These are phyloP conservation scores for Solanum peruvianum DNA, from an alignment of 257 asterid species.

Conservation along the genomic window DNA sequence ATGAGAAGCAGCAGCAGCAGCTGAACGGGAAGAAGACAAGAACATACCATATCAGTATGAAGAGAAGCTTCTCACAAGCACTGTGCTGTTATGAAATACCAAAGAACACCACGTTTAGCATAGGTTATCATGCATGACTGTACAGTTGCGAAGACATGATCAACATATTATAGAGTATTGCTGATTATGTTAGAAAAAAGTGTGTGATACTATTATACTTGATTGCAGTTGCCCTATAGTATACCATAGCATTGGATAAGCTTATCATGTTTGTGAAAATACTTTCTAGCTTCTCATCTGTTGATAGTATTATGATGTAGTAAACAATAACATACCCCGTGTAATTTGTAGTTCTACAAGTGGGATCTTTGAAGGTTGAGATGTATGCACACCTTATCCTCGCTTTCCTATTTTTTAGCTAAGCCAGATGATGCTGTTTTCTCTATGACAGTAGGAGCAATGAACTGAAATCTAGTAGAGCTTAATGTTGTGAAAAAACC, in stretches of 20 bases:
- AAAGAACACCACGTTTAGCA: not conserved
- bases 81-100: not conserved
- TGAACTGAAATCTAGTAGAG: not conserved
- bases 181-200: not conserved
- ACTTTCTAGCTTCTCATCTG: not conserved
- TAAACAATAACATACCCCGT: not conserved
- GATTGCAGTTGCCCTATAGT: not conserved
- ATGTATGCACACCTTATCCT: not conserved
- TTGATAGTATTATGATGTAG: not conserved
- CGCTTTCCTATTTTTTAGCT: not conserved
- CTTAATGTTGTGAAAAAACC: not conserved
- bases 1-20: not conserved
- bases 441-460: not conserved
- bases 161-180: not conserved
- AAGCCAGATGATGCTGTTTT: not conserved
- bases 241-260: not conserved
- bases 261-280: not conserved
- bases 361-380: not conserved
- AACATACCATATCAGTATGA: not conserved
- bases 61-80: not conserved
- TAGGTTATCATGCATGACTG: not conserved
- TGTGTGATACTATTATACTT: not conserved
- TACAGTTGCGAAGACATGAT: not conserved
- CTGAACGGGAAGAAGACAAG: not conserved
- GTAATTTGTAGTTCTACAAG: not conserved